These are phyloP conservation scores for Verticillium dahliae DNA, from an alignment of 2,329 filamentous ascomycete species.

Conservation along the genomic window DNA sequence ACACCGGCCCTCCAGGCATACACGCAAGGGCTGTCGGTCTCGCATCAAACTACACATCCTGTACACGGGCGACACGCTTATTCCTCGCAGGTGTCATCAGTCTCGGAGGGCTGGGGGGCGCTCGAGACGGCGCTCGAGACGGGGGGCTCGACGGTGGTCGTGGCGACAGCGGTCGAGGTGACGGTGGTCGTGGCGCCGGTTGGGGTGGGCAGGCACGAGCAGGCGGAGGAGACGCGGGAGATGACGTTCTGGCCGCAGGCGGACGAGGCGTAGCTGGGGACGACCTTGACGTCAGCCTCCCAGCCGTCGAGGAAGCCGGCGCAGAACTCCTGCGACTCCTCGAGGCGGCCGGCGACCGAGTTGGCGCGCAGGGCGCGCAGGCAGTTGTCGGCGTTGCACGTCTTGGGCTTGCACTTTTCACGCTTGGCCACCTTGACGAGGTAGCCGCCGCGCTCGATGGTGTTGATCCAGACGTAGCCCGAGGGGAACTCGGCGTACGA, in stretches of 20 bases:
- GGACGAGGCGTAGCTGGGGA: constrained; percentile 2
- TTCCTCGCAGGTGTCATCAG: constrained; percentile 1
- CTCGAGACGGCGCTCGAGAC: neutral
- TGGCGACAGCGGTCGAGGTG: neutral
- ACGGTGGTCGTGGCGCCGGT: neutral
- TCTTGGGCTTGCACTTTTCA: constrained; percentile 10
- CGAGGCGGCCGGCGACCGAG: constrained; percentile 5
- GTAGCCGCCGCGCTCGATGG: constrained; percentile 33
- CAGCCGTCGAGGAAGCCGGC: constrained; percentile 3
- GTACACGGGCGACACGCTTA: neutral
- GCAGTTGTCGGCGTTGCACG: constrained; percentile 11
- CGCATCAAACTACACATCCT: neutral
- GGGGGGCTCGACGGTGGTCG: neutral
- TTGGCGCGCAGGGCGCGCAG: constrained; percentile 8
- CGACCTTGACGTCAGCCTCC: constrained; percentile 1
- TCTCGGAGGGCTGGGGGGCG: neutral
- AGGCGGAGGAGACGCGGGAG: constrained; percentile 10
- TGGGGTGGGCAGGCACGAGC: constrained; percentile 9
- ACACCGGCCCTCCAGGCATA: neutral
- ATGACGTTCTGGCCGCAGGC: constrained; percentile 9
- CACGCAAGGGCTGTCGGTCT: neutral
- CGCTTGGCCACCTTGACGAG: constrained; percentile 22
- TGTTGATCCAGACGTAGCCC: constrained; percentile 32
- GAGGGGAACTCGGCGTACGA: constrained; percentile 34
- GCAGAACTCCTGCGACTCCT: constrained; percentile 10